Evolutionary conservation across 148 eudicot genomes (phyloP), one percentile per base, ranked within the genome.

Genomic region (Chenopodium berlandieri): DNA sequence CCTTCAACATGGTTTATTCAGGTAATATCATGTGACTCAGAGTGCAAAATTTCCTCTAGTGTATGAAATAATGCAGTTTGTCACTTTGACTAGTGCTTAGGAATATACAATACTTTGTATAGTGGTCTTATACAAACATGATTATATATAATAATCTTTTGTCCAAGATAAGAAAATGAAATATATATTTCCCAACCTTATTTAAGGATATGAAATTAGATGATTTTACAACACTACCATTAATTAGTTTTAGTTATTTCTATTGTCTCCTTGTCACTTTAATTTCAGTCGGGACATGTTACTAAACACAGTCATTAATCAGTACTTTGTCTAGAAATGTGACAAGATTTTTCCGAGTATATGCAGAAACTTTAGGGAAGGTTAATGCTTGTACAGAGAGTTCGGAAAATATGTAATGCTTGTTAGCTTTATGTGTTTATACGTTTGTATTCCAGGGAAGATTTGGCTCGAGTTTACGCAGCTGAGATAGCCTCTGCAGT

Each of bases 401-500:
- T 56, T 14, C 4, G 17, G 16, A 50, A 2, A 50, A 13, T 11
- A 50, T 50, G 13, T 50, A 12, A 50, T 34, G 37, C 44, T 40
- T 40, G 44, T 40, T 40, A 2, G 62, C 20, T 17, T 56, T 5
- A 16, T 56, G 62, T 14, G 22, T 17, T 14, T 17, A 19, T 56
- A 44, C 31, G 73, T 72, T 8, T 68, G 34, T 71, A 56, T 48
- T 75, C 32, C 58, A 88, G 90, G 80, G 92, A 90, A 87, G 92
- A 90, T 76, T 75, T 85, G 80, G 90, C 88, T 46, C 86, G 90
- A 48, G 71, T 88, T 65, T 90, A 88, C 70, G 77, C 90, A 34
- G 90, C 90, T 71, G 92, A 90, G 89, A 88, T 90, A 16, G 87
- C 85, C 13, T 90, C 87, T 68, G 90, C 92, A 7, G 84, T 90